Base-by-base conservation (phyloP, 805 yeast genomes). In the Komagataella pastoris region DNA sequence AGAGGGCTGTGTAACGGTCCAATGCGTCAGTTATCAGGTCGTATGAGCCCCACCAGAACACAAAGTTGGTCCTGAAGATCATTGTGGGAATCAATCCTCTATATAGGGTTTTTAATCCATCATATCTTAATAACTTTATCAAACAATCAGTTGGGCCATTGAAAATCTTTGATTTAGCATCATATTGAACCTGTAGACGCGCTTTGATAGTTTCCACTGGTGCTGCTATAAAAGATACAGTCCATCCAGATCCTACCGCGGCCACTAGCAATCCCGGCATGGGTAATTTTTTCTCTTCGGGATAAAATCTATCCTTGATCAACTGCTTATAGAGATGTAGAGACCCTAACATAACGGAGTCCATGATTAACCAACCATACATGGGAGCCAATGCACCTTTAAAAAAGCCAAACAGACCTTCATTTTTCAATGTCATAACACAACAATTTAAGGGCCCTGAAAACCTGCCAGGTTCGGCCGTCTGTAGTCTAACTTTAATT, bases 11-110 rank as follows among this genome's bases (percentile, higher is more conserved):
- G 58, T 86, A 71, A 5, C 72, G 70, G 56, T 77, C 74, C 65
- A 88, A 81, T 73, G 75, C 81, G 51, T 76, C 71, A 6, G 95
- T 86, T 63, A 88, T 75, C 7, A 88, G 52, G 61, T 88, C 95
- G 63, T 89, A 89, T 0, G 95, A 81, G 1, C 96, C 96, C 97
- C 97, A 89, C 91, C 95, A 88, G 53, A 87, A 85, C 43, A 86
- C 74, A 63, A 88, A 89, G 65, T 86, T 86, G 1, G 95, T 81
- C 62, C 97, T 75, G 70, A 89, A 89, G 12, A 89, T 76, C 83
- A 88, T 78, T 0, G 97, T 89, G 14, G 95, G 81, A n/a, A 81
- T 67, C 47, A 89, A 71, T 5, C 96, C 97, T 57, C 85, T 80
- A 64, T 87, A 89, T 1, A 85, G 68, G 0, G 96, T 95, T 54